A percentile compares a stretch with the other conserved stretches of the same genome.
Conservation (phyloP, 2,329 filamentous ascomycete species). For the Epichloe glyceriae region DNA sequence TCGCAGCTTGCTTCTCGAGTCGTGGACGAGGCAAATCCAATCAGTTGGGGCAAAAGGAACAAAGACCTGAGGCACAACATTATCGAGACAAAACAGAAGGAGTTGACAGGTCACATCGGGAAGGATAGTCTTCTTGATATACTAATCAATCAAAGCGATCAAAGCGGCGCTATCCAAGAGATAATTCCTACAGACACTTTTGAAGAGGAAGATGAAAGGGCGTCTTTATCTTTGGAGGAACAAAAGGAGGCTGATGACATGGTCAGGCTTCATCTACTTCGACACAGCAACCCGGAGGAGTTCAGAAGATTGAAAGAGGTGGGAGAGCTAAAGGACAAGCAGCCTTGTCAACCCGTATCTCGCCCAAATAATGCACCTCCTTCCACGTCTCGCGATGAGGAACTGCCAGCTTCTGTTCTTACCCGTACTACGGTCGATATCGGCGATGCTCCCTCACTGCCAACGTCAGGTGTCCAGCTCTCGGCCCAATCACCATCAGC, state of each 20-base stretch:
- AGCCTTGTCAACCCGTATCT: neutral
- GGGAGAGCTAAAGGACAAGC: slow-evolving; percentile 6
- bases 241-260: slow-evolving; percentile 36
- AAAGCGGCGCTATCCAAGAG: slow-evolving; percentile 28
- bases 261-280: slow-evolving; percentile 20
- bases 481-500: neutral
- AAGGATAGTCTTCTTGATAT: slow-evolving; percentile 50
- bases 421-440: neutral
- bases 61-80: slow-evolving; percentile 47
- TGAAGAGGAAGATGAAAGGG: slow-evolving; percentile 50
- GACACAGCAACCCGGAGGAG: slow-evolving; percentile 19
- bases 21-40: slow-evolving; percentile 69
- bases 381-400: neutral
- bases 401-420: neutral
- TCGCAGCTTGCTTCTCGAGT: slow-evolving; percentile 65
- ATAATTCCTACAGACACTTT: slow-evolving; percentile 62
- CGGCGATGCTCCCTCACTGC: neutral
- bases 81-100: slow-evolving; percentile 33
- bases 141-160: slow-evolving; percentile 24
- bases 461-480: neutral
- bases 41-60: slow-evolving; percentile 49
- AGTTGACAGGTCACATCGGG: slow-evolving; percentile 40
- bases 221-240: slow-evolving; percentile 46
- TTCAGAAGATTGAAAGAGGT: slow-evolving; percentile 14
- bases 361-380: neutral